These are phyloP conservation scores for Torrubiella hemipterigena DNA, from an alignment of 2,329 filamentous ascomycete species.

Conservation along the genomic window DNA sequence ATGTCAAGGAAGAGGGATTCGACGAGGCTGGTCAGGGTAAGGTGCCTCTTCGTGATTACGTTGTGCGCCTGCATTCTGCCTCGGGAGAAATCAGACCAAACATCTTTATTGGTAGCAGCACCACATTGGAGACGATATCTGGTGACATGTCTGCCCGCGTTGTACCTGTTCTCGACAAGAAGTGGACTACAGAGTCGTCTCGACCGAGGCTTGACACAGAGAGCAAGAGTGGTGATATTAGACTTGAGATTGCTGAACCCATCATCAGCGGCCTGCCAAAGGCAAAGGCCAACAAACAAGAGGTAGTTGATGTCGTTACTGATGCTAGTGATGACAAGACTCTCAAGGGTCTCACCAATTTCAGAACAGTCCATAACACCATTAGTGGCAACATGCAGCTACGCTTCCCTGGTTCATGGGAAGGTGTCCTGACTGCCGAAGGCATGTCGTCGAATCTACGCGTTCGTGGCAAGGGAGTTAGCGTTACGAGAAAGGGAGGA, in stretches of 20 bases:
- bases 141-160: conserved; percentile 28
- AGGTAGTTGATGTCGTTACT: neutral
- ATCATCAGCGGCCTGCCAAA: conserved; percentile 22
- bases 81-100: conserved; percentile 30
- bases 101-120: conserved; percentile 25
- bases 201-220: conserved; percentile 24
- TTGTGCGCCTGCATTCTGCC: conserved; percentile 27
- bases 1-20: conserved; percentile 27
- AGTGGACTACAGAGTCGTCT: conserved; percentile 6
- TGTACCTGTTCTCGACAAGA: conserved; percentile 28
- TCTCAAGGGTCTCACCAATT: conserved; percentile 15
- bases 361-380: conserved; percentile 29
- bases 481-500: conserved; percentile 12
- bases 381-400: conserved; percentile 31
- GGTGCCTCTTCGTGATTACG: conserved; percentile 34
- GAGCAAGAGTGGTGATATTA: conserved; percentile 30
- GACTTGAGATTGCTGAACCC: conserved; percentile 28
- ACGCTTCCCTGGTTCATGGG: conserved; percentile 36
- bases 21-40: conserved; percentile 8
- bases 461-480: conserved; percentile 29
- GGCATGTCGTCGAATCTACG: conserved; percentile 27
- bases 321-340: neutral
- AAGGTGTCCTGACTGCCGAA: conserved; percentile 28
- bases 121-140: conserved; percentile 24
- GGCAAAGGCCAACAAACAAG: neutral